Percentiles rank a stretch among this genome's conserved stretches.
Conservation (phyloP, 1,284 basidiomycete species). For the Cryptococcus sp. region DNA sequence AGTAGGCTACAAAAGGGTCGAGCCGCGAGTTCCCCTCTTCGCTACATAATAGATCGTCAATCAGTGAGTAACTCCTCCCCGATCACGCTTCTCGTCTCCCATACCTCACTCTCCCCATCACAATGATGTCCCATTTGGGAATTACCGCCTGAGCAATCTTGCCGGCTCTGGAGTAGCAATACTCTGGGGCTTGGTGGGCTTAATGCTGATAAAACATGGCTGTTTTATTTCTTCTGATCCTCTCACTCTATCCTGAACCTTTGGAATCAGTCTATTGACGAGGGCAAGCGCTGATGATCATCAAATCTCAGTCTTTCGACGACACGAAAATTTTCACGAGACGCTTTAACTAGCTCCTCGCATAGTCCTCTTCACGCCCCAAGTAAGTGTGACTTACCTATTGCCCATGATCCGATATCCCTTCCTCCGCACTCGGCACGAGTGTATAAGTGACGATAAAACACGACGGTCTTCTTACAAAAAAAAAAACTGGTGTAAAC, state of each 20-base stretch:
- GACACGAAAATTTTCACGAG: too few relatives aligned
- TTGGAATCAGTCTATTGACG: neutral
- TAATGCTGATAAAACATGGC: conserved; percentile 53
- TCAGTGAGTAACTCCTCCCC: neutral
- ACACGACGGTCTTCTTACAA: conserved; percentile 53
- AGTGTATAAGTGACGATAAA: conserved; percentile 49
- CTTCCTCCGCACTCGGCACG: conserved; percentile 1
- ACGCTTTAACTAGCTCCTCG: too few relatives aligned
- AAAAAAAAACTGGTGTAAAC: conserved; percentile 41
- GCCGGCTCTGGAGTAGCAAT: conserved; percentile 30
- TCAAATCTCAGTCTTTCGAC: too few relatives aligned
- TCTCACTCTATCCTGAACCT: conserved; percentile 3
- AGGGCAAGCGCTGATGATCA: neutral
- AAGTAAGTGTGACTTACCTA: neutral
- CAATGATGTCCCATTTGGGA: conserved; percentile 52
- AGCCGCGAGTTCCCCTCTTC: conserved; percentile 16
- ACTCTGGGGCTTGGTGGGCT: conserved; percentile 22
- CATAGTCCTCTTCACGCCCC: too few relatives aligned
- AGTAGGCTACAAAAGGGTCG: conserved; percentile 12
- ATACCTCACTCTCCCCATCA: conserved; percentile 5
- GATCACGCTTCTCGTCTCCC: neutral
- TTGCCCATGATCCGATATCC: neutral
- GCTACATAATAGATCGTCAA: too few relatives aligned
- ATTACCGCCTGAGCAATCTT: conserved; percentile 52
- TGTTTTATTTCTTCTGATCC: conserved; percentile 53